Evolutionary conservation across 345 rosid genomes (phyloP), one percentile per base, ranked within the genome.

Genomic region (Toxicodendron radicans): DNA sequence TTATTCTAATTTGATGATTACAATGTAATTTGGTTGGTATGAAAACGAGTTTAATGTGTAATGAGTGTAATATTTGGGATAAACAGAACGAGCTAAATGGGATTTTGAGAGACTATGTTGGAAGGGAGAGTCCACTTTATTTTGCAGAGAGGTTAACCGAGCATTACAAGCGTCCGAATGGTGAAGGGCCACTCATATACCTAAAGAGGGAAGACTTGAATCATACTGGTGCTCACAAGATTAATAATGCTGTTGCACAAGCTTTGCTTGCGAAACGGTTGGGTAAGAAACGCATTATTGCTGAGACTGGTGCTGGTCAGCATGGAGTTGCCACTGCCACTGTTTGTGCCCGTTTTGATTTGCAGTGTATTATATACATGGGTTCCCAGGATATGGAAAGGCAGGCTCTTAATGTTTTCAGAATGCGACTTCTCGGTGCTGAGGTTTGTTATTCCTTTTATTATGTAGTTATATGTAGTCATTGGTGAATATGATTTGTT

Each of bases 251-350:
- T 1, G 79, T 93, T 72, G 99, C 91, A 24, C 98, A 95, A 83
- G 97, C 90, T 23, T 79, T 93, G 84, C 91, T 95, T 0, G 98
- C 98, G 20, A 89, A 91, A 87, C 92, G 81, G 5, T 75, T 95
- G 87, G 99, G 98, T 4, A 93, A 91, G 81, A 75, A 78, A 70
- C 85, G 96, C 54, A 93, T 95, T 66, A 92, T 95, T 48, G 98
- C 97, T 58, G 99, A 93, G 76, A 93, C 96, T 48, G 98, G 99
- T 14, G 98, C 99, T 18, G 98, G 98, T 76, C 97, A 95, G 79
- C 98, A 95, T 27, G 99, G 98, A 64, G 98, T 95, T 58, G 98
- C 98, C 2, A 95, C 99, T 10, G 98, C 99, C 16, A 91, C 98
- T 5, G 98, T 91, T 23, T 95, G 98, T 66, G 97, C 99, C 0